A percentile compares a stretch with the other conserved stretches of the same genome.
These are phyloP conservation scores for Panus rudis DNA, from an alignment of 768 basidiomycete genomes.

Conservation along the genomic window DNA sequence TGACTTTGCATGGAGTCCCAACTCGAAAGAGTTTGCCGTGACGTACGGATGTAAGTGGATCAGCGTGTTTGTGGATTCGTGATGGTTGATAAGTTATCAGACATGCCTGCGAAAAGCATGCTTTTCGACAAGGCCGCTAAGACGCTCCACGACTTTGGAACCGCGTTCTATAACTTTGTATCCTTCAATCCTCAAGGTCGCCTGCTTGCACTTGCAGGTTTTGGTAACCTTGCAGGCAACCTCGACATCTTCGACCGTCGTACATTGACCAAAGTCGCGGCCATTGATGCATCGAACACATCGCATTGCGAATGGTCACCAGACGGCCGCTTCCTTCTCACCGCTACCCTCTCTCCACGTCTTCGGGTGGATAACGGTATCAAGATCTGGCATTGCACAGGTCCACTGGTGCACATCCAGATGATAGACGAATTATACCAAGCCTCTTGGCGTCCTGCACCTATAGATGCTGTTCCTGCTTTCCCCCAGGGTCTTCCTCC, in stretches of 20 bases:
- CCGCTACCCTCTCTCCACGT: conserved; percentile 92
- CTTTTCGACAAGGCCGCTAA: conserved; percentile 89
- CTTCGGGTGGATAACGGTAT: conserved; percentile 96
- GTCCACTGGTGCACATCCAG: conserved; percentile 82
- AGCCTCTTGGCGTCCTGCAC: conserved; percentile 72
- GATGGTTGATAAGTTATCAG: conserved; percentile 31
- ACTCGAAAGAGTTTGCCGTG: conserved; percentile 93
- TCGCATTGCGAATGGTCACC: conserved; percentile 95
- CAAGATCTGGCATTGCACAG: conserved; percentile 92
- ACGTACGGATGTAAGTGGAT: conserved; percentile 85
- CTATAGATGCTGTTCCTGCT: conserved; percentile 53
- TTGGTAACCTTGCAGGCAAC: conserved; percentile 94
- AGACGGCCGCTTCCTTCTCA: conserved; percentile 87
- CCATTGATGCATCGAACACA: conserved; percentile 87
- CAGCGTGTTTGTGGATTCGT: not conserved
- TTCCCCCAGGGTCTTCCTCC: conserved; percentile 64
- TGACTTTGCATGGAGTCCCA: conserved; percentile 94
- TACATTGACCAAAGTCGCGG: conserved; percentile 67
- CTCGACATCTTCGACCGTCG: conserved; percentile 90
- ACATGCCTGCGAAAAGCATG: conserved; percentile 92
- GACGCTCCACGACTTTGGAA: conserved; percentile 84
- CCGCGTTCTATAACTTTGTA: conserved; percentile 85
- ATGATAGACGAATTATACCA: conserved; percentile 86
- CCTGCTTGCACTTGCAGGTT: conserved; percentile 84
- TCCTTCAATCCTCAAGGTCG: conserved; percentile 93